A percentile compares a stretch with the other conserved stretches of the same genome.
These are phyloP conservation scores for Daldinia eschscholtzii DNA, from an alignment of 2,329 filamentous ascomycete species.

Conservation along the genomic window DNA sequence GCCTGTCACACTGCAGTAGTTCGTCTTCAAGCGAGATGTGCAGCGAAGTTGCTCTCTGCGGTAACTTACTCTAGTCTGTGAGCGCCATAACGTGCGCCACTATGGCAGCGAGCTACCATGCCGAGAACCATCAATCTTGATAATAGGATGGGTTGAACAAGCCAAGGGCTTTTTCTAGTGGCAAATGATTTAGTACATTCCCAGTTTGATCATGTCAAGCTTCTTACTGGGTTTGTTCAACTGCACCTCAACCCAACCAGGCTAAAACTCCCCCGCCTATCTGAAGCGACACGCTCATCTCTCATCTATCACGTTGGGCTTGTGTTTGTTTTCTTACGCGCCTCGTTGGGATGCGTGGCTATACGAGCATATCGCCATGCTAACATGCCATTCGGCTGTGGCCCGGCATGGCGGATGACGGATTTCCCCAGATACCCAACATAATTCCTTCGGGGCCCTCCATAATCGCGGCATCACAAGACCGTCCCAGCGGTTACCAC, in stretches of 20 bases:
- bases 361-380: slow-evolving; percentile 26
- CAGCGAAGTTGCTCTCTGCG: slow-evolving; percentile 29
- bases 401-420: slow-evolving; percentile 41
- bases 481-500: slow-evolving; percentile 40
- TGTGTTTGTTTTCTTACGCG: slow-evolving; percentile 17
- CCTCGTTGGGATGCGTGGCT: slow-evolving; percentile 32
- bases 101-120: slow-evolving; percentile 20
- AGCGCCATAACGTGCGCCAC: slow-evolving; percentile 24
- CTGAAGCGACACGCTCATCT: slow-evolving; percentile 26
- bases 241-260: slow-evolving; percentile 36
- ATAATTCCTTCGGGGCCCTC: slow-evolving; percentile 31
- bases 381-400: slow-evolving; percentile 40
- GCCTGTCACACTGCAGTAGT: slow-evolving; percentile 43
- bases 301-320: slow-evolving; percentile 20
- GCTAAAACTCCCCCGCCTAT: slow-evolving; percentile 18
- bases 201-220: slow-evolving; percentile 18
- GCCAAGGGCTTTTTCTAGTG: slow-evolving; percentile 18
- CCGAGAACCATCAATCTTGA: slow-evolving; percentile 12
- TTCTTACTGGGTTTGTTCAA: slow-evolving; percentile 25
- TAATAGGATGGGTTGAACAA: slow-evolving; percentile 10
- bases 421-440: slow-evolving; percentile 45
- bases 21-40: slow-evolving; percentile 37
- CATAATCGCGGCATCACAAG: slow-evolving; percentile 41
- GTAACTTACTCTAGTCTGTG: slow-evolving; percentile 17
- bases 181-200: slow-evolving; percentile 29